Percentiles rank a stretch among this genome's conserved stretches.
These are phyloP conservation scores for Sporothrix schenckii DNA, from an alignment of 2,329 filamentous ascomycete genomes.

Conservation along the genomic window DNA sequence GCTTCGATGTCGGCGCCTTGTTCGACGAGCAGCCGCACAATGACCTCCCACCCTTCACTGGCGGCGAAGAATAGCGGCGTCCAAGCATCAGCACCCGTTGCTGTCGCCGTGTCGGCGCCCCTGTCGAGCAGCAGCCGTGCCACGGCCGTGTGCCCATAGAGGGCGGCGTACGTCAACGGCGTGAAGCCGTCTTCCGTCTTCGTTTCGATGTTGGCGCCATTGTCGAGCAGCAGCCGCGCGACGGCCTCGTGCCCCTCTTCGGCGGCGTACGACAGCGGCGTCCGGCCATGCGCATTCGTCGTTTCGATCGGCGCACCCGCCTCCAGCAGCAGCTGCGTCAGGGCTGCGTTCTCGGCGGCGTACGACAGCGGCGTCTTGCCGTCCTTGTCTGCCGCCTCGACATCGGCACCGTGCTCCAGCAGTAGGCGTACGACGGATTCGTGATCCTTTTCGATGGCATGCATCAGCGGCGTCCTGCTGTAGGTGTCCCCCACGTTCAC, in stretches of 20 bases:
- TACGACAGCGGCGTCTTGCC: not conserved
- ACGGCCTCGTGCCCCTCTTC: not conserved
- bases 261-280: not conserved
- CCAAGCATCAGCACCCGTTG: not conserved
- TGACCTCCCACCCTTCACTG: no score
- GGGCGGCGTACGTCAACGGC: not conserved
- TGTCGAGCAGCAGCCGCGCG: not conserved
- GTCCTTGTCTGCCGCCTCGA: not conserved
- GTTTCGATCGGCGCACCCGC: not conserved
- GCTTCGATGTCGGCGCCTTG: no score
- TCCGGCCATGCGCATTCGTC: not conserved
- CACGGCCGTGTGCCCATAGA: not conserved
- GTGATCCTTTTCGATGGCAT: conserved; percentile 29
- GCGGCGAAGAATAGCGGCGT: not conserved
- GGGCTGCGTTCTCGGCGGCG: conserved; percentile 27
- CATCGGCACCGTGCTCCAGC: not conserved
- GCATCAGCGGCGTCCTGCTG: not conserved
- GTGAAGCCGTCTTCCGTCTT: not conserved
- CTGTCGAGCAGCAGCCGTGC: not conserved
- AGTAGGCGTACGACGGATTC: conserved; percentile 24
- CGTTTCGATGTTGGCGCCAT: not conserved
- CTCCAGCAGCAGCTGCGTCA: conserved; percentile 12
- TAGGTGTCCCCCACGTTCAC: not conserved
- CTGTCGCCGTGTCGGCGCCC: not conserved
- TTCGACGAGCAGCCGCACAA: no score